Conservation (phyloP, 1,284 basidiomycete species). For the Ustilago hordei region DNA sequence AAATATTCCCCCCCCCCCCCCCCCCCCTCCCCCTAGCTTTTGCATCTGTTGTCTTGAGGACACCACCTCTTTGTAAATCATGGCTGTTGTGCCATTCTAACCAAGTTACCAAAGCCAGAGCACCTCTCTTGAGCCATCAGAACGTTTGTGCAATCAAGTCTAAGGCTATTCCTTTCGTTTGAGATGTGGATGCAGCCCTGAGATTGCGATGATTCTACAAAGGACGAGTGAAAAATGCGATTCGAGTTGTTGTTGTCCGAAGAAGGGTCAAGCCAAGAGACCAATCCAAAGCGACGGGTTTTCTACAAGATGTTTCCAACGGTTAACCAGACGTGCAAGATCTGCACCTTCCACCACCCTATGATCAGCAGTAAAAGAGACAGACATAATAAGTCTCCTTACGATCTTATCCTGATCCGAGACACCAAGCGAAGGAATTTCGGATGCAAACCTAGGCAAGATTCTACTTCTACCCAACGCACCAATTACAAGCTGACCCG, state of each 20-base stretch:
- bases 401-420: conserved; percentile 42
- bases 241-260: background rate
- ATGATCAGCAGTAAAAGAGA: conserved; percentile 78
- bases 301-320: conserved; percentile 87
- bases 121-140: background rate
- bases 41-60: conserved; percentile 4
- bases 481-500: conserved; percentile 89
- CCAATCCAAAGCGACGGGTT: conserved; percentile 80
- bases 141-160: background rate
- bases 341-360: conserved; percentile 92
- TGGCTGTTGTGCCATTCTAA: conserved; percentile 16
- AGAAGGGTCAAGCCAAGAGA: conserved; percentile 67
- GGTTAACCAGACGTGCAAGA: conserved; percentile 87
- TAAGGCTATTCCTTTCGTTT: background rate
- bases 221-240: background rate
- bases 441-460: conserved; percentile 53
- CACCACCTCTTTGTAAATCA: conserved; percentile 32
- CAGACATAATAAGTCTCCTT: conserved; percentile 52
- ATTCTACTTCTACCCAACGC: conserved; percentile 76
- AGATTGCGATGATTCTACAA: conserved; percentile 2
- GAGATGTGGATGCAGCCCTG: conserved; percentile 1
- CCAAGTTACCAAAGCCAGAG: background rate
- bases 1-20: conserved; percentile 9
- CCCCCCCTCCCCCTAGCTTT: background rate
- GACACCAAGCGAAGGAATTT: conserved; percentile 32